Evolutionary conservation across 768 basidiomycete species (phyloP), one percentile per base, ranked within the genome.

Genomic region (Roridomyces roridus): DNA sequence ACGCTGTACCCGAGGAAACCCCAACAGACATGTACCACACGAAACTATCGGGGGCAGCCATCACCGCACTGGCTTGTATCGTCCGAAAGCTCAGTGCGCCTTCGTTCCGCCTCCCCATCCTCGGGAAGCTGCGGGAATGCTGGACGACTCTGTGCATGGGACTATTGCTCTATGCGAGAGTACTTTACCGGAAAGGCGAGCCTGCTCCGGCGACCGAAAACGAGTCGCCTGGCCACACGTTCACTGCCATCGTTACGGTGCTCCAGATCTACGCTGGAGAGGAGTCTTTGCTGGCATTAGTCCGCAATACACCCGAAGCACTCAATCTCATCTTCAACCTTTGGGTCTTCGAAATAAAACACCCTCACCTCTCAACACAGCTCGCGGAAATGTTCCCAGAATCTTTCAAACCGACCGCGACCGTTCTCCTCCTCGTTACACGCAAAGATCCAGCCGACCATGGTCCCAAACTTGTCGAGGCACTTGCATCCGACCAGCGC

Each of bases 221-320:
- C 4, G 58, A 53, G 21, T 59, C 58, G 6, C 58, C 52, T 3
- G 58, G 28, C 14, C 37, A 59, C 20, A 34, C 52, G 3, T 59
- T 59, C 36, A 49, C 51, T 21, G 17, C 45, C 1, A 40, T 59
- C 4, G 41, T 59, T 3, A 47, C 58, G 14, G 18, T 59, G 46
- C 26, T 54, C n/a, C 41, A 35, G 25, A 43, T 55, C 46, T 55
- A 60, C 24, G 14, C 53, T 2, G 43, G 36, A 3, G 31, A 46
- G 24, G 59, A 55, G 14, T 40, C 43, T 12, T 34, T 60, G 28
- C 46, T 46, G 12, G 43, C 47, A n/a, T 31, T 55, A 17, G 29
- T 60, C 2, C 48, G 40, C 5, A 42, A 34, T 1, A 55, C 53
- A 15, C 52, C 37, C 8, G 24, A 45, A 18, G 44, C 21, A 3